Evolutionary conservation across 2,329 filamentous ascomycete genomes (phyloP), one percentile per base, ranked within the genome.

Genomic region (Tolypocladium cylindrosporum): DNA sequence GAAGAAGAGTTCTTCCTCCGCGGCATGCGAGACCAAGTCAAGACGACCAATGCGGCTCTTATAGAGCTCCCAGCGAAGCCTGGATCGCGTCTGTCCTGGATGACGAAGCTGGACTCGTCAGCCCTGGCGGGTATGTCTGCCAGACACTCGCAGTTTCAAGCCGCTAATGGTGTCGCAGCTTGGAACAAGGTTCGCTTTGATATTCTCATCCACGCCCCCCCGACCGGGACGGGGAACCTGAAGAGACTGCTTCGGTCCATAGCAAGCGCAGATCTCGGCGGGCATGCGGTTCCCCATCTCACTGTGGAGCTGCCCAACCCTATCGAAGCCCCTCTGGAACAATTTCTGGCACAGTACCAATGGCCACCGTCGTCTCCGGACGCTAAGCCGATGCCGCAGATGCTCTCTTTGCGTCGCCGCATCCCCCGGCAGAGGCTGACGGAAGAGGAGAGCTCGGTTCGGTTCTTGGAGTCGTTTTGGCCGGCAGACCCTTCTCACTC

Each of bases 391-490:
- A 72, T 73, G 60, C 71, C 74, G n/a, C 79, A 75, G 55, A 77
- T 79, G 68, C 73, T 97, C 19, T 87, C 85, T 0, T 74, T 97
- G 21, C 85, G 89, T 34, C 90, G 89, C 61, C 87, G 90, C 37
- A 86, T 97, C 50, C 76, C 83, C 13, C 78, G 77, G 42, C 75
- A 80, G 54, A 77, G 76, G 53, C 67, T 87, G 61, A 84, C 78
- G 7, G 79, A 88, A 50, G 84, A 89, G 62, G 87, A 92, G 64
- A 86, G 87, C 58, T 86, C 90, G 0, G 77, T 87, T 19, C 85
- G 87, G 31, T 89, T 93, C 59, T 75, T 96, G 6, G 92, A 97
- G 74, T 88, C 90, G 0, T 96, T 96, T 70, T 97, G 91, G 79
- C 92, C 94, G 2, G 74, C 77, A 3, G 77, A 84, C 59, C 77